Evolutionary conservation across 1,139 yeast species (phyloP), one percentile per base, ranked within the genome.

Genomic region (Candida sp.): DNA sequence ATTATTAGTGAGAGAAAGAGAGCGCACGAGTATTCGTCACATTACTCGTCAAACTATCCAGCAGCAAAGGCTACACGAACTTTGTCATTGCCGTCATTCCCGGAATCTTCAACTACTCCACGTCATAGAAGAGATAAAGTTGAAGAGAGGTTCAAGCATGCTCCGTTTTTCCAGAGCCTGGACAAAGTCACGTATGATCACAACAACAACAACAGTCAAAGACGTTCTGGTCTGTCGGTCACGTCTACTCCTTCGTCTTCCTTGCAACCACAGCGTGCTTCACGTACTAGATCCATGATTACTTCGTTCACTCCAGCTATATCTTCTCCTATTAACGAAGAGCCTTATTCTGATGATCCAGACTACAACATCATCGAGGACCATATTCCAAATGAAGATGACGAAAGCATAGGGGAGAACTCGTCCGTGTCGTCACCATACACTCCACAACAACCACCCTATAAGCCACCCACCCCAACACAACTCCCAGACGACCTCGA

Each of bases 51-150:
- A 17, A 30, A 52, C 11, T 78, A 63, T 17, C 56, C 62, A 2
- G 71, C 74, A 6, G 66, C 77, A 43, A 84, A 82, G 65, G 90
- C 90, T 7, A 78, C 81, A n/a, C 73, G 90, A 61, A 85, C 90
- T 1, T 84, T 83, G 57, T 85, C 89, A 0, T 67, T 85, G 46
- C 89, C 89, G 3, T 77, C 78, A 2, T 84, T 83, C 70, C 77
- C 70, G 44, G 72, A 72, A 49, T 73, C 72, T 50, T 58, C 69
- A 49, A 64, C 67, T 5, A 66, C 77, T 4, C 69, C 80, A 17
- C 69, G 68, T 47, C 75, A 74, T 58, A 80, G 75, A 54, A 67
- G 72, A 52, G 75, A 75, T 51, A 70, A 74, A 48, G 75, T 77
- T 46, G 78, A 73, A 61, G 78, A 78, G 46, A 59, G 81, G 49